These are phyloP conservation scores for Penicillium aurantiogriseum DNA, from an alignment of 2,329 filamentous ascomycete genomes.

Conservation along the genomic window DNA sequence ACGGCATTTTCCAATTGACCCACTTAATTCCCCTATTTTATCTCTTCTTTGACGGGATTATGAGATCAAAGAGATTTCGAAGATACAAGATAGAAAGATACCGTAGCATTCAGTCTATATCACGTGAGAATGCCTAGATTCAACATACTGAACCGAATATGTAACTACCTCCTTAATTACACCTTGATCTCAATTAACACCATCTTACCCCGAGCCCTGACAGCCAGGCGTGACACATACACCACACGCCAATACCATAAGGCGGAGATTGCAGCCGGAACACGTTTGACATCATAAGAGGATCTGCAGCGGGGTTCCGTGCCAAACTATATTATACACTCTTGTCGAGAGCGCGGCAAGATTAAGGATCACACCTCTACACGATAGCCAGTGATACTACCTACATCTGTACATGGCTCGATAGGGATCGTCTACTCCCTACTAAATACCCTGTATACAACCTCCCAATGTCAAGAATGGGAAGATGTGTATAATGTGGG, in stretches of 20 bases:
- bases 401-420: neutral
- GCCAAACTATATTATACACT: neutral
- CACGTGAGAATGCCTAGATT: neutral
- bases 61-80: neutral
- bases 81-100: neutral
- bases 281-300: neutral
- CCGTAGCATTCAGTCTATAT: neutral
- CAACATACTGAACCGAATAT: too few relatives aligned
- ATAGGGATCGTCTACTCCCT: neutral
- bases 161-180: too few relatives aligned
- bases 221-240: too few relatives aligned
- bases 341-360: neutral
- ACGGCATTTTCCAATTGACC: neutral
- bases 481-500: neutral
- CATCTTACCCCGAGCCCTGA: too few relatives aligned
- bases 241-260: neutral
- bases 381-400: neutral
- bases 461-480: neutral
- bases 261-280: neutral
- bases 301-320: constrained; percentile 2
- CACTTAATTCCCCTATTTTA: neutral
- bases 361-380: neutral
- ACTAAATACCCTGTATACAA: neutral
- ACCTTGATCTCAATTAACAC: too few relatives aligned
- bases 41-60: neutral